Percentiles rank a stretch among this genome's conserved stretches.
Evolutionary conservation across 108 stramenopile genomes (phyloP).

Genomic region (Cylindrotheca closterium): DNA sequence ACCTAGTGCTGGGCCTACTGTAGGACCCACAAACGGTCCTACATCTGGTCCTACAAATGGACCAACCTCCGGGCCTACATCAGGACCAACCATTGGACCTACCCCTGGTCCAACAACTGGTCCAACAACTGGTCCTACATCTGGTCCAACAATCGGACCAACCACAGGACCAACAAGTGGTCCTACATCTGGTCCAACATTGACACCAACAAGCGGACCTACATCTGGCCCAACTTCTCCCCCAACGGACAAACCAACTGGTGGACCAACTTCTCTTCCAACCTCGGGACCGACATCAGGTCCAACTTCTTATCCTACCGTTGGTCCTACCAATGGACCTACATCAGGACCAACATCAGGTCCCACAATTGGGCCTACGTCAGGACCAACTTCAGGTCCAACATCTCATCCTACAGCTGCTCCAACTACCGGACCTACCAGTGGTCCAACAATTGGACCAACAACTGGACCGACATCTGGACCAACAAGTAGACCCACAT

Average conservation of each 20-base stretch:
- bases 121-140: constrained; percentile 1
- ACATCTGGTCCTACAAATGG: not conserved
- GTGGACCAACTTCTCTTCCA: too few relatives aligned
- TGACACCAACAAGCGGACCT: too few relatives aligned
- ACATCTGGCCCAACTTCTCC: not conserved
- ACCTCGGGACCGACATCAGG: too few relatives aligned
- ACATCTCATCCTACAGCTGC: not conserved
- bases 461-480: too few relatives aligned
- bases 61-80: not conserved
- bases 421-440: not conserved
- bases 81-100: too few relatives aligned
- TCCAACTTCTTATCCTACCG: too few relatives aligned
- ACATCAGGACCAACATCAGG: constrained; percentile 8
- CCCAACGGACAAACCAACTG: too few relatives aligned
- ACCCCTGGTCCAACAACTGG: too few relatives aligned
- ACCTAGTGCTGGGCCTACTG: too few relatives aligned
- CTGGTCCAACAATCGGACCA: constrained; percentile 8
- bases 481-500: too few relatives aligned
- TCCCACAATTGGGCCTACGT: constrained; percentile 7
- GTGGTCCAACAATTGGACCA: too few relatives aligned
- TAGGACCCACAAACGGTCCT: not conserved
- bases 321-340: too few relatives aligned
- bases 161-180: not conserved
- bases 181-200: not conserved
- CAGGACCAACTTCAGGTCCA: constrained; percentile 3